Evolutionary conservation across 2,329 filamentous ascomycete species (phyloP).

Genomic region (Mollisia scopiformis): DNA sequence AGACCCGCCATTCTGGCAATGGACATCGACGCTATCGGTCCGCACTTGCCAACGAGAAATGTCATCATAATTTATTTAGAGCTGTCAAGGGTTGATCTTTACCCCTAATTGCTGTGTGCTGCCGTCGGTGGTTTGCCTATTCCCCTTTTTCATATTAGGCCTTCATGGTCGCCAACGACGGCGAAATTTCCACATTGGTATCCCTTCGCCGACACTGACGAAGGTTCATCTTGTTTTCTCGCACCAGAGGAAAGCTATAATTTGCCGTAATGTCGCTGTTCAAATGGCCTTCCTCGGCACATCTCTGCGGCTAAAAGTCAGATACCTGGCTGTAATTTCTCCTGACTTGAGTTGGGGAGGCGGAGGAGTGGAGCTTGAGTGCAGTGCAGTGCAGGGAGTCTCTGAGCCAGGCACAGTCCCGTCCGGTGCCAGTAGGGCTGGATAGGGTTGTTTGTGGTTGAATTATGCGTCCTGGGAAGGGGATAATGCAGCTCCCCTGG

Average conservation of each 20-base stretch:
- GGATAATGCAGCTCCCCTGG: background rate
- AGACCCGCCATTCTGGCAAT: conserved; percentile 1
- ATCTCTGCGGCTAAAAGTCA: background rate
- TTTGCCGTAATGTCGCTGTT: background rate
- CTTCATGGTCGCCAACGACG: background rate
- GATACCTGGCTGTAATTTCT: background rate
- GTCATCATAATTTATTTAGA: conserved; percentile 1
- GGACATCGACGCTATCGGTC: background rate
- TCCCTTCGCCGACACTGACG: background rate
- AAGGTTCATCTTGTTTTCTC: background rate
- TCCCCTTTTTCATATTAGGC: background rate
- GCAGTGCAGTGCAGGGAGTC: too few species aligned
- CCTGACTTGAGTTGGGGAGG: too few species aligned
- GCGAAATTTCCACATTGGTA: background rate
- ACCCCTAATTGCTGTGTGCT: background rate
- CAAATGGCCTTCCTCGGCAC: background rate
- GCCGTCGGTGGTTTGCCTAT: background rate
- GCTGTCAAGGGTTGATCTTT: background rate
- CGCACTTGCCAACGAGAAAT: background rate
- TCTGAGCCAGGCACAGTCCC: too few species aligned
- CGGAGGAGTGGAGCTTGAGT: too few species aligned
- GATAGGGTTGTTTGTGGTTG: too few species aligned
- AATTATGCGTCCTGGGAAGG: background rate
- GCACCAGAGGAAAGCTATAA: background rate
- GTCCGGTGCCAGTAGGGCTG: too few species aligned